Evolutionary conservation across 2,329 filamentous ascomycete genomes (phyloP).

Genomic region (Neopestalotiopsis sp.): DNA sequence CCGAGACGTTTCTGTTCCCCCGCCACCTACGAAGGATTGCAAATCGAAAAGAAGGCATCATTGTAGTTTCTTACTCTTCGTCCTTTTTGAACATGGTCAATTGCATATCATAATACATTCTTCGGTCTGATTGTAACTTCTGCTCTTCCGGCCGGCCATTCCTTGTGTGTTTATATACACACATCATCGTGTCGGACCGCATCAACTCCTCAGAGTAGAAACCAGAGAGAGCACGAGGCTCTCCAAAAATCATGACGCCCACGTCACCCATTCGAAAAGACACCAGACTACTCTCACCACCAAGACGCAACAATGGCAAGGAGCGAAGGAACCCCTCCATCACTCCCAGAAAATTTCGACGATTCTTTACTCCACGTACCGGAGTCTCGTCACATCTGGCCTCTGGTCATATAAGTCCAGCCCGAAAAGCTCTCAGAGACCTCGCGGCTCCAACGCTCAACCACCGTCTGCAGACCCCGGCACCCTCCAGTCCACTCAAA

Average conservation of each 20-base stretch:
- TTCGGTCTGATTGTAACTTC: not conserved
- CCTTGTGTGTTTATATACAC: not conserved
- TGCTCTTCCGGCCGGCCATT: not conserved
- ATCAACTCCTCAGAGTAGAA: not conserved
- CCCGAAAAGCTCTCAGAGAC: slow-evolving; percentile 45
- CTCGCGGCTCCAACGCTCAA: slow-evolving; percentile 46
- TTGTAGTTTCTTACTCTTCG: not conserved
- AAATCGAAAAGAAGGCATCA: not conserved
- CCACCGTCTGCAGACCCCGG: slow-evolving; percentile 45
- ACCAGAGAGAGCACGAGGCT: not conserved
- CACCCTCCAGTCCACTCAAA: slow-evolving; percentile 43
- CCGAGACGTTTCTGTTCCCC: slow-evolving; percentile 5
- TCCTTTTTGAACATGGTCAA: slow-evolving; percentile 11
- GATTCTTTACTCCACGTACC: slow-evolving; percentile 58
- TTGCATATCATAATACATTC: not conserved
- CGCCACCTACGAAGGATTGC: slow-evolving; percentile 15
- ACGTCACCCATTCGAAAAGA: slow-evolving; percentile 20
- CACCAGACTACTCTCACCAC: slow-evolving; percentile 30
- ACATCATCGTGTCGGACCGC: not conserved
- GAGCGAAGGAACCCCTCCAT: slow-evolving; percentile 56
- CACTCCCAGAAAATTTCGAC: slow-evolving; percentile 57
- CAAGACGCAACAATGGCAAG: slow-evolving; percentile 39
- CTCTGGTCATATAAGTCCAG: slow-evolving; percentile 34
- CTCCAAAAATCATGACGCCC: slow-evolving; percentile 15
- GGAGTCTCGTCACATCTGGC: slow-evolving; percentile 40